Evolutionary conservation across 2,329 filamentous ascomycete species (phyloP).

Genomic region (Fusarium circinatum): DNA sequence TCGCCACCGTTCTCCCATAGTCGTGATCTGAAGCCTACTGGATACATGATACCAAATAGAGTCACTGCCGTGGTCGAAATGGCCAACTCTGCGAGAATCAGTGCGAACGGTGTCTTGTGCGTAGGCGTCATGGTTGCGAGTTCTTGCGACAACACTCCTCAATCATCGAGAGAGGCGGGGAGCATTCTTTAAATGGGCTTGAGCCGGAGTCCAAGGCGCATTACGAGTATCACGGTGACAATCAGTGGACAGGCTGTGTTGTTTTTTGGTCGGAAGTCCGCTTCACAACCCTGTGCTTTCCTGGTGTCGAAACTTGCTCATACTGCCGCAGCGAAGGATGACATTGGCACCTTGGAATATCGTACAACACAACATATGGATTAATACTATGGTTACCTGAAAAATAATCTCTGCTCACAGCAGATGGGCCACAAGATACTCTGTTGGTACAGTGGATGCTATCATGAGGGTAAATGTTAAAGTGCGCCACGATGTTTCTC

Average conservation of each 20-base stretch:
- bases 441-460: neutral
- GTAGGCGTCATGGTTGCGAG: constrained; percentile 13
- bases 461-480: neutral
- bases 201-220: neutral
- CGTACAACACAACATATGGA: neutral
- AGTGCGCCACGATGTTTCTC: constrained; percentile 8
- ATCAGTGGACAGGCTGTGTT: neutral
- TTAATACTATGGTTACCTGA: accelerated
- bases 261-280: neutral
- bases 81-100: constrained; percentile 36
- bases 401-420: accelerated
- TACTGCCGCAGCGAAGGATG: constrained; percentile 41
- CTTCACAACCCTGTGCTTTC: neutral
- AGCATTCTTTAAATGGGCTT: constrained; percentile 8
- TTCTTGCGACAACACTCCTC: neutral
- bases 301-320: constrained; percentile 47
- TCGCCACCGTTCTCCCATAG: constrained; percentile 45
- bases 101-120: constrained; percentile 7
- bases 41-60: constrained; percentile 42
- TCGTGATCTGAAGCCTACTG: constrained; percentile 35
- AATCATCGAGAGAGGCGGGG: neutral
- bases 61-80: constrained; percentile 13
- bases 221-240: neutral
- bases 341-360: neutral
- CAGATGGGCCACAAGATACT: neutral